Evolutionary conservation across 805 yeast species (phyloP).

Genomic region (Cyberlindnera amylophila): DNA sequence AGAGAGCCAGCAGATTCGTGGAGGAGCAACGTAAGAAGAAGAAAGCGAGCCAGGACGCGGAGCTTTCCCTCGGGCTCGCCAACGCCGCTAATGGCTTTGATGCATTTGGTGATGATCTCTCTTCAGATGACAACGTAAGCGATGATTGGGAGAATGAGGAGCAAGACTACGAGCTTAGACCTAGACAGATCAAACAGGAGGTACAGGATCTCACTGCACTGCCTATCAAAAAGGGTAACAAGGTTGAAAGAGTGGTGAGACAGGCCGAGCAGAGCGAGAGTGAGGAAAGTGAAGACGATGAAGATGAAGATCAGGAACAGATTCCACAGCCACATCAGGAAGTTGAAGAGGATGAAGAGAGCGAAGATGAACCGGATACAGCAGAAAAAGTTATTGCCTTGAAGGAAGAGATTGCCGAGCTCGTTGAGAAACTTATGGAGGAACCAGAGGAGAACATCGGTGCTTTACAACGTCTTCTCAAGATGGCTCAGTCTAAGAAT

Average conservation of each 20-base stretch:
- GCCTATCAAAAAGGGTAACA: slow-evolving; percentile 79
- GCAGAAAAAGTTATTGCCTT: slow-evolving; percentile 54
- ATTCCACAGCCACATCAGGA: slow-evolving; percentile 27
- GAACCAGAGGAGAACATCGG: slow-evolving; percentile 84
- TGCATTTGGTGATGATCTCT: slow-evolving; percentile 8
- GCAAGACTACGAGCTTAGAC: slow-evolving; percentile 71
- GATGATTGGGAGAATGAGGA: slow-evolving; percentile 64
- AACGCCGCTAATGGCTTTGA: slow-evolving; percentile 17
- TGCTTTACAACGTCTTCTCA: slow-evolving; percentile 60
- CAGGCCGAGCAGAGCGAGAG: slow-evolving; percentile 21
- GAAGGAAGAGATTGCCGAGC: slow-evolving; percentile 79
- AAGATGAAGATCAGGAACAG: slow-evolving; percentile 18
- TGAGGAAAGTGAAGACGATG: slow-evolving; percentile 25
- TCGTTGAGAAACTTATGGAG: slow-evolving; percentile 74
- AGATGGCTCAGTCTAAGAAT: slow-evolving; percentile 66
- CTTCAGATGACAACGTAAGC: slow-evolving; percentile 2
- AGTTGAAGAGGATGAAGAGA: slow-evolving; percentile 24
- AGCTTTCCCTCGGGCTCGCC: slow-evolving; percentile 23
- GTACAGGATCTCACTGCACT: slow-evolving; percentile 58
- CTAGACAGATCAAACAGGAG: slow-evolving; percentile 51
- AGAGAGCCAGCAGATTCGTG: slow-evolving; percentile 33
- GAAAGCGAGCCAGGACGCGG: slow-evolving; percentile 22
- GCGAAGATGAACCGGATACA: slow-evolving; percentile 39
- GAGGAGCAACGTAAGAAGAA: slow-evolving; percentile 30
- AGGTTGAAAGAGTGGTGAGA: slow-evolving; percentile 60